Evolutionary conservation across 495 filamentous ascomycete species (phyloP).

Genomic region (Xylaria venustula): DNA sequence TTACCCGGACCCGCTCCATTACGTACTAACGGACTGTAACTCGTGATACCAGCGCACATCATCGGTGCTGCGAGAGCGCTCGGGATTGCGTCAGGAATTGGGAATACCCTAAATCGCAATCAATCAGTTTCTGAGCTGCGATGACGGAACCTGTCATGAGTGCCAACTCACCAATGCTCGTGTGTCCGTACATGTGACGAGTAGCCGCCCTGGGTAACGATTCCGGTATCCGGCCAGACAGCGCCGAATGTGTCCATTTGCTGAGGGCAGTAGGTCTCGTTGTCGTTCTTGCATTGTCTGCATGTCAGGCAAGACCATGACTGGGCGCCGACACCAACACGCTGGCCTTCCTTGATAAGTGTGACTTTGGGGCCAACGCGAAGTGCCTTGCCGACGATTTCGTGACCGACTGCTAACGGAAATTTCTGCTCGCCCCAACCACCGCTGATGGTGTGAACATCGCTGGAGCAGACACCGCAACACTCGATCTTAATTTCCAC

Average conservation of each 20-base stretch:
- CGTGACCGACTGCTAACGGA: conserved; percentile 54
- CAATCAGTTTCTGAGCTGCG: not conserved
- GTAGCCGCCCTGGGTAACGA: conserved; percentile 55
- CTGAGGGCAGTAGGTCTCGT: conserved; percentile 56
- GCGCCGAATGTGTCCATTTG: conserved; percentile 58
- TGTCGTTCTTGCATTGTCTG: conserved; percentile 57
- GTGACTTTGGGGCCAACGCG: conserved; percentile 58
- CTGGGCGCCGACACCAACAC: conserved; percentile 60
- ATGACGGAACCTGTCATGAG: not conserved
- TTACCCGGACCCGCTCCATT: conserved; percentile 75
- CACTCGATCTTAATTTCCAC: conserved; percentile 38
- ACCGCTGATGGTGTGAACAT: conserved; percentile 56
- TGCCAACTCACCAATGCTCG: conserved; percentile 46
- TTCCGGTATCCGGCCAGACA: conserved; percentile 52
- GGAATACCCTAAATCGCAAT: conserved; percentile 56
- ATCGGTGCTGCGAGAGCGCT: conserved; percentile 74
- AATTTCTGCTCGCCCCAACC: conserved; percentile 56
- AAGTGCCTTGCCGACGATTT: conserved; percentile 48
- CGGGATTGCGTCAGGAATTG: conserved; percentile 72
- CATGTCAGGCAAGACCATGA: conserved; percentile 54
- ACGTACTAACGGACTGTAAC: conserved; percentile 73
- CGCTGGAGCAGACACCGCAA: conserved; percentile 59
- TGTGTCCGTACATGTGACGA: conserved; percentile 55
- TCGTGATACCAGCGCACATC: conserved; percentile 85
- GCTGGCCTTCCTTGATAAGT: conserved; percentile 52